Percentiles rank a stretch among this genome's conserved stretches.
Conservation (phyloP, 202 grass and related monocot genomes). For the Carex sylvatica region DNA sequence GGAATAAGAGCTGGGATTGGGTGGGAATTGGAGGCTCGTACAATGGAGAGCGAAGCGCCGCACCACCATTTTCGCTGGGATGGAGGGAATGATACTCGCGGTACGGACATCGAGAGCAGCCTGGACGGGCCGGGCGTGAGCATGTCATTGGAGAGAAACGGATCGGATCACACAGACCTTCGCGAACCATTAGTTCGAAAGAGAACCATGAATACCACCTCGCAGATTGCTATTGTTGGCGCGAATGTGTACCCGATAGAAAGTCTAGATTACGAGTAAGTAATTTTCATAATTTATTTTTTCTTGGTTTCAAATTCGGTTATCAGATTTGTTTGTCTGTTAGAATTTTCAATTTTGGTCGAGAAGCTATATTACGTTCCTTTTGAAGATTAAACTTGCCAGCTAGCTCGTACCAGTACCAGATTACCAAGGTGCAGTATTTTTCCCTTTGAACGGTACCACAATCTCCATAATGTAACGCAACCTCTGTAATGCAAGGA, state of each 20-base stretch:
- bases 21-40: background rate
- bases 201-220: constrained; percentile 79
- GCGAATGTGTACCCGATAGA: constrained; percentile 85
- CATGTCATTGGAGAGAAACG: constrained; percentile 14
- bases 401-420: background rate
- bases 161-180: constrained; percentile 17
- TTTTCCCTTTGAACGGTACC: background rate
- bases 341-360: background rate
- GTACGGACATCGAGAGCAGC: constrained; percentile 36
- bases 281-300: constrained; percentile 4
- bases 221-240: constrained; percentile 88
- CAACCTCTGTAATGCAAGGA: background rate
- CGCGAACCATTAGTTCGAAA: constrained; percentile 58
- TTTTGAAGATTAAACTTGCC: background rate
- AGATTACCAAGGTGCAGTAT: background rate
- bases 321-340: background rate
- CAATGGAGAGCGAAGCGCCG: background rate
- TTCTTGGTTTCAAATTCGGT: background rate
- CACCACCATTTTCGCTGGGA: constrained; percentile 17
- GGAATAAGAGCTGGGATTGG: background rate
- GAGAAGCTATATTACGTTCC: background rate
- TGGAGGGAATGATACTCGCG: constrained; percentile 1
- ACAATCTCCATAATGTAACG: background rate
- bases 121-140: constrained; percentile 21
- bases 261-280: constrained; percentile 96